Evolutionary conservation across 306 rosid species (phyloP).

Genomic region (Cucurbita argyrosperma): DNA sequence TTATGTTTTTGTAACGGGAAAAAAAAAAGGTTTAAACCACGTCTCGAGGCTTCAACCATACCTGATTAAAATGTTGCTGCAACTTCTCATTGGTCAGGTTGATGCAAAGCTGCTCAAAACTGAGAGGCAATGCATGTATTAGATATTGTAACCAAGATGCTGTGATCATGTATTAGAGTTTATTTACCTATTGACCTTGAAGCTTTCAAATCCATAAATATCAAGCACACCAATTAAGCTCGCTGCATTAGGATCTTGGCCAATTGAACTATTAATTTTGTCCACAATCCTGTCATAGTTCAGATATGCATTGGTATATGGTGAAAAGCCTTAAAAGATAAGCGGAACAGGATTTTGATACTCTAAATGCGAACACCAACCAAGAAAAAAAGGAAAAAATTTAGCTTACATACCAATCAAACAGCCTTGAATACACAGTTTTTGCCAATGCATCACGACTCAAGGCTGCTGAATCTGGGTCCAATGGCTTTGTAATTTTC

Average conservation of each 20-base stretch:
- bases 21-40: constrained; percentile 9
- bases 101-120: constrained; percentile 89
- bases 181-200: constrained; percentile 68
- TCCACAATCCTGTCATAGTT: constrained; percentile 64
- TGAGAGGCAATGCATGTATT: constrained; percentile 15
- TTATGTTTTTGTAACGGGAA: not conserved
- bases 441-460: constrained; percentile 77
- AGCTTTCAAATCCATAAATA: constrained; percentile 83
- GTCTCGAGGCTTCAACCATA: not conserved
- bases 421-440: constrained; percentile 57
- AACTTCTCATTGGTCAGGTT: constrained; percentile 81
- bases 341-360: not conserved
- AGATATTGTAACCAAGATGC: not conserved
- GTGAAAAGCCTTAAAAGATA: not conserved
- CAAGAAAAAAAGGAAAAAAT: not conserved
- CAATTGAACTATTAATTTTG: constrained; percentile 73
- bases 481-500: constrained; percentile 62
- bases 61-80: constrained; percentile 91
- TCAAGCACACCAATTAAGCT: constrained; percentile 86
- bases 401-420: constrained; percentile 53
- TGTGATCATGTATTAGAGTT: not conserved
- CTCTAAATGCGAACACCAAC: not conserved
- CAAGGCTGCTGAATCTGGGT: constrained; percentile 56
- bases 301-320: constrained; percentile 2
- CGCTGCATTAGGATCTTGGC: constrained; percentile 61